phyloP scores from a whole-genome alignment of 257 asterid species.

The Solanum piurae region DNA sequence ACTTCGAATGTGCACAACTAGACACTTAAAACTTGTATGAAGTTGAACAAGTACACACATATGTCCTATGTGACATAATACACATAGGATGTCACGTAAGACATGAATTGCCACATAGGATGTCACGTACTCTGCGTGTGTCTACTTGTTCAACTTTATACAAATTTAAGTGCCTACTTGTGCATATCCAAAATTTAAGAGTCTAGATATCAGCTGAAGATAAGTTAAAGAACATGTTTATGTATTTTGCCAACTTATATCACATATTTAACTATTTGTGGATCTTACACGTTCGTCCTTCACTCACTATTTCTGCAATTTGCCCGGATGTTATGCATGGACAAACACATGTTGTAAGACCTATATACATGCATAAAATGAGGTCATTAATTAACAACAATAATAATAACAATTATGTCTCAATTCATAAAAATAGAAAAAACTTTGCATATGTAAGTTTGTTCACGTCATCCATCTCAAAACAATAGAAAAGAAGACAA shows the following conservation, averaged over 20 bases:
- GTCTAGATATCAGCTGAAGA: background rate
- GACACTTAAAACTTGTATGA: background rate
- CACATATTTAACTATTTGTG: background rate
- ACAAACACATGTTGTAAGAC: constrained; percentile 7
- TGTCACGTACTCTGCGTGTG: background rate
- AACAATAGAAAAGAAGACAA: background rate
- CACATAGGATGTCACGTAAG: background rate
- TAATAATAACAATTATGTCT: background rate
- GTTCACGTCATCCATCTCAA: background rate
- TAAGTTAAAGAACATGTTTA: too few species aligned
- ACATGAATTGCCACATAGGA: background rate
- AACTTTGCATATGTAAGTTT: background rate
- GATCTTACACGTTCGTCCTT: constrained; percentile 23
- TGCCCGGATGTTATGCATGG: constrained; percentile 21
- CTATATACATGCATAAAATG: background rate
- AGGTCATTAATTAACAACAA: background rate
- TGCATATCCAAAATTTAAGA: background rate
- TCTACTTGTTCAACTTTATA: background rate
- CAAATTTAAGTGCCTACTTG: background rate
- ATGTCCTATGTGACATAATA: background rate
- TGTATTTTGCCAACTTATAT: background rate
- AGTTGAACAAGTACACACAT: background rate
- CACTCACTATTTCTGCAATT: constrained; percentile 18
- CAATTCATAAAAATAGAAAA: background rate
- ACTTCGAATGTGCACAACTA: background rate